Evolutionary conservation across 106 monocot genomes (phyloP), one percentile per base, ranked within the genome.

Genomic region (Agapanthus africanus): DNA sequence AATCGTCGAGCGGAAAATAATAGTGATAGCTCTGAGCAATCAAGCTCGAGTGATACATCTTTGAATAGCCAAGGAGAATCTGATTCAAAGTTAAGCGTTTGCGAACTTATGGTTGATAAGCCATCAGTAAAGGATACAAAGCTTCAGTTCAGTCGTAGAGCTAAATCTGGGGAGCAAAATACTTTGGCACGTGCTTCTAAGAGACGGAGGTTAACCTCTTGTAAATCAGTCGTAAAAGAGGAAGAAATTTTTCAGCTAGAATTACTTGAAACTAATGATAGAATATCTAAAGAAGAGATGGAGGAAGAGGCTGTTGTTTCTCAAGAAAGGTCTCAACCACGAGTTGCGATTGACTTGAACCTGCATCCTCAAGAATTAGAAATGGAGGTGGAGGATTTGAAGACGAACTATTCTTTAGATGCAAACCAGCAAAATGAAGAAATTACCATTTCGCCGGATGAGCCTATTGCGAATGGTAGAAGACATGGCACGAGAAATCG

Each of bases 401-500:
- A n/a, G n/a, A n/a, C n/a, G n/a, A n/a, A n/a, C n/a, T n/a, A n/a
- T n/a, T n/a, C n/a, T n/a, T n/a, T n/a, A n/a, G n/a, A n/a, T n/a
- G n/a, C n/a, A n/a, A n/a, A n/a, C n/a, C n/a, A n/a, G n/a, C n/a
- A n/a, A n/a, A n/a, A n/a, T n/a, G n/a, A n/a, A n/a, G n/a, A n/a
- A n/a, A n/a, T n/a, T n/a, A n/a, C n/a, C n/a, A n/a, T n/a, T n/a
- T n/a, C n/a, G n/a, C 8, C 2, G 18, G 52, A 67, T 35, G 59
- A 85, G 13, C 13, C 64, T 16, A 39, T 34, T 4, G 28, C 30
- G 7, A 81, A 66, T 67, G 64, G 65, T 11, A 73, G 90, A 40
- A 82, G 99, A 54, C 93, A 99, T 4, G 81, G 99, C 73, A 99
- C 85, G 34, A 87, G 99, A 61, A 99, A 79, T 51, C 76, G 99